Percentiles rank a stretch among this genome's conserved stretches.
These are phyloP conservation scores for Thielaviopsis euricoi DNA, from an alignment of 2,329 filamentous ascomycete species.

Conservation along the genomic window DNA sequence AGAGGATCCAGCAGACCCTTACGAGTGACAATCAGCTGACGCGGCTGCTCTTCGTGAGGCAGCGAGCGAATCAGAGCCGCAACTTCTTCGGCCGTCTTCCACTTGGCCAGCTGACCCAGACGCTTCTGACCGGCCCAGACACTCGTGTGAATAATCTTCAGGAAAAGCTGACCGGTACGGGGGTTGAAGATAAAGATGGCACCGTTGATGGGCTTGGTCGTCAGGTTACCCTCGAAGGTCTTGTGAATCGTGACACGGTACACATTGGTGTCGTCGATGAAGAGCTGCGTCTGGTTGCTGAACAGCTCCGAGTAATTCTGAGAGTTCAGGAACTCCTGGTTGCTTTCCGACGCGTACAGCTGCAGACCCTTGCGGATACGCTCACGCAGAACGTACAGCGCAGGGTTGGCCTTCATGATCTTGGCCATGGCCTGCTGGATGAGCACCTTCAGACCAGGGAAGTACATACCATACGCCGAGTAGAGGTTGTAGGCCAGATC, in stretches of 20 bases:
- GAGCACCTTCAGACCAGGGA: constrained; percentile 88
- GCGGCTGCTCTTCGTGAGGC: constrained; percentile 94
- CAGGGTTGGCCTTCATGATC: constrained; percentile 98
- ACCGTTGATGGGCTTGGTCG: constrained; percentile 97
- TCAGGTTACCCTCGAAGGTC: constrained; percentile 97
- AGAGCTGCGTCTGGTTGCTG: constrained; percentile 96
- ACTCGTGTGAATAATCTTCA: constrained; percentile 98
- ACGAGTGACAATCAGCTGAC: constrained; percentile 93
- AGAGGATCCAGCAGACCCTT: constrained; percentile 95
- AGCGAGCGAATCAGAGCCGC: constrained; percentile 89
- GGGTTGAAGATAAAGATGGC: constrained; percentile 99
- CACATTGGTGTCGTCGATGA: constrained; percentile 98
- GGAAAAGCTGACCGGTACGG: constrained; percentile 89
- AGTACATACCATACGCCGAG: constrained; percentile 96
- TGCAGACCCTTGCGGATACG: constrained; percentile 97
- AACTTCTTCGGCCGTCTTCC: constrained; percentile 99
- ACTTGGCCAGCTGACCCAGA: constrained; percentile 94
- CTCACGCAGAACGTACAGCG: constrained; percentile 86
- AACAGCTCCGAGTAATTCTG: constrained; percentile 99
- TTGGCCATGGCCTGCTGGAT: constrained; percentile 98
- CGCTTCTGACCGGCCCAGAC: constrained; percentile 99
- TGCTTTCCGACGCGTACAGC: constrained; percentile 94
- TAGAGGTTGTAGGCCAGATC: constrained; percentile 97
- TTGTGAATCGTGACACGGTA: constrained; percentile 99
- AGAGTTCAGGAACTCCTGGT: constrained; percentile 97